phyloP scores from a whole-genome alignment of 2,329 filamentous ascomycete species.

The Paracamarosporium sp. region DNA sequence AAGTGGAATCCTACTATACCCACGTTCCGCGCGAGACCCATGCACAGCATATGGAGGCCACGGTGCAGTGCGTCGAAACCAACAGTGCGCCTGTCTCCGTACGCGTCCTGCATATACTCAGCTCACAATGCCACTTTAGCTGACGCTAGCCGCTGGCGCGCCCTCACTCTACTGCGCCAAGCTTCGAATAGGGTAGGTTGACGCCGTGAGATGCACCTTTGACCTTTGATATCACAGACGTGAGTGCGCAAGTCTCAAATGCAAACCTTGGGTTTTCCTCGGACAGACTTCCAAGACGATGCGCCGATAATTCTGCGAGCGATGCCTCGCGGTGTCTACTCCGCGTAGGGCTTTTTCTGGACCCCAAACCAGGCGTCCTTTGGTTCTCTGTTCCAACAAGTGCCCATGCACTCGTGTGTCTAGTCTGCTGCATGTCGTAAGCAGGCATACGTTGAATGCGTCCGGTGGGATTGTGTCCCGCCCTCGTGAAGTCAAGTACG shows the following conservation, averaged over 20 bases:
- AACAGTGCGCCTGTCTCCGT: not conserved
- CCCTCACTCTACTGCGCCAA: constrained; percentile 24
- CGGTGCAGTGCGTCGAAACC: not conserved
- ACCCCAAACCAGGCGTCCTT: not conserved
- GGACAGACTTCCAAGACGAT: not conserved
- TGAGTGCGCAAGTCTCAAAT: not conserved
- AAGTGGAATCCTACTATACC: constrained; percentile 1
- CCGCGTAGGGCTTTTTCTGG: not conserved
- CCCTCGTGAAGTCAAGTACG: not conserved
- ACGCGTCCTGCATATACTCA: not conserved
- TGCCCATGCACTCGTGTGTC: not conserved
- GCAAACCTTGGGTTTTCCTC: not conserved
- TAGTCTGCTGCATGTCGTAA: not conserved
- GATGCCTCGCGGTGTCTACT: not conserved
- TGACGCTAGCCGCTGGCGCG: constrained; percentile 21
- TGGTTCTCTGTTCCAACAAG: not conserved
- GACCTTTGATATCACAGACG: constrained; percentile 1
- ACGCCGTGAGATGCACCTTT: constrained; percentile 13
- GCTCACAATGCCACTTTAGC: constrained; percentile 5
- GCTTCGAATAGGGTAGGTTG: constrained; percentile 21
- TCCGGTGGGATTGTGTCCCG: no score
- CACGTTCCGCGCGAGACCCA: not conserved
- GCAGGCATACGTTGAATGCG: not conserved
- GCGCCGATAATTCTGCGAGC: not conserved
- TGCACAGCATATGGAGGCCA: not conserved